A percentile compares a stretch with the other conserved stretches of the same genome.
phyloP scores from a whole-genome alignment of 1,284 basidiomycete genomes.

The Ceratobasidium sp. region DNA sequence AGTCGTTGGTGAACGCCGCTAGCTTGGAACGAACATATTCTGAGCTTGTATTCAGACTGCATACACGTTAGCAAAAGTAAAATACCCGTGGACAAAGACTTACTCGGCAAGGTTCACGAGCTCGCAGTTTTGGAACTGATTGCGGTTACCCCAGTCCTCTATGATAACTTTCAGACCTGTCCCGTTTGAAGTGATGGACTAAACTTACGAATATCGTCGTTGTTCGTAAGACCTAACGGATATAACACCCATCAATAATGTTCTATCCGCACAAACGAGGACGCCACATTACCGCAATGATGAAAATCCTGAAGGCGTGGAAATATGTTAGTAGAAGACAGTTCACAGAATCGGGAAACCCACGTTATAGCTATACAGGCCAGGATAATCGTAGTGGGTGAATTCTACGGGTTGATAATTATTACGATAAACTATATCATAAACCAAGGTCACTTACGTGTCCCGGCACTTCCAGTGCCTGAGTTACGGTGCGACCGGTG shows the following conservation, averaged over 20 bases:
- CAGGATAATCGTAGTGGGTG: conserved; percentile 64
- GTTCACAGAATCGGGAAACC: conserved; percentile 1
- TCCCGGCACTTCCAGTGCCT: conserved; percentile 35
- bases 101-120: conserved; percentile 48
- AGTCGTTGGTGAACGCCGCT: conserved; percentile 71
- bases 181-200: background rate
- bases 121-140: conserved; percentile 73
- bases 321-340: too few species aligned
- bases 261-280: too few species aligned
- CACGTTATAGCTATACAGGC: conserved; percentile 27
- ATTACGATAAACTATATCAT: conserved; percentile 49
- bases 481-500: background rate
- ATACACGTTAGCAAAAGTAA: background rate
- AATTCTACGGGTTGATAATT: conserved; percentile 55
- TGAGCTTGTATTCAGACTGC: conserved; percentile 67
- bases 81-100: conserved; percentile 12
- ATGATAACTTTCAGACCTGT: background rate
- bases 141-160: conserved; percentile 65
- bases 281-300: too few species aligned
- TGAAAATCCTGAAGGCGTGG: too few species aligned
- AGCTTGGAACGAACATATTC: conserved; percentile 68
- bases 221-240: too few species aligned
- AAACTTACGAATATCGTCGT: too few species aligned
- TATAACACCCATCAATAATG: too few species aligned
- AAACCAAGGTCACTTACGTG: conserved; percentile 17